Base-by-base conservation (phyloP, 2,329 filamentous ascomycete species). In the Phialemoniopsis sp. region DNA sequence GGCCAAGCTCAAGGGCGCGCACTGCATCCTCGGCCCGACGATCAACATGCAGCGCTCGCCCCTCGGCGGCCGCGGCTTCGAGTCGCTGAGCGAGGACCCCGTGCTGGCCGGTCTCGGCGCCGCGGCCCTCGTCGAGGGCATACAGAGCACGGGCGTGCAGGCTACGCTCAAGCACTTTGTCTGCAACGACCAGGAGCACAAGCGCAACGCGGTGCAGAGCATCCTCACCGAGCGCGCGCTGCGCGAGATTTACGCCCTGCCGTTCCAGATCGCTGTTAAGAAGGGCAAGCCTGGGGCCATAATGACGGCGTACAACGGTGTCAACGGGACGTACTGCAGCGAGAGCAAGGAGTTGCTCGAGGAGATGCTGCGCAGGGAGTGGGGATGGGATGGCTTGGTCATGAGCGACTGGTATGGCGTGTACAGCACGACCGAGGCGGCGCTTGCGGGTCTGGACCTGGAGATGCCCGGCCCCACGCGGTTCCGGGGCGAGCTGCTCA, bases 1-100 rank as follows among this genome's bases (percentile, higher is more conserved):
- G 47, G 67, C 73, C 30, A 67, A 72, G 36, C 67, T 68, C 1
- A 80, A 80, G 56, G 74, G 73, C 29, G 76, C 73, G 3, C 76
- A 80, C 52, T 68, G 66, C 16, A 73, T 78, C 42, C 65, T 82
- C 1, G 78, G 78, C 0, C 79, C 79, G 5, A 82, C 78, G 16
- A 78, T 82, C 52, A 80, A 80, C 53, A 80, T 80, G 66, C 74
- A 79, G 50, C 67, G 77, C 35, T 73, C 70, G 5, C 78, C 75
- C n/a, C 65, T 80, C 3, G 76, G 76, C 17, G 76, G 77, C 9
- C 69, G 76, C 37, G 76, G 76, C 29, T 80, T 80, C 46, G 76
- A 80, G 58, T 78, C 73, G 8, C 66, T 79, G 36, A 64, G 72
- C 32, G 75, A 80, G 50, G 77, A 80, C 48, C 76, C 76, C 12